Evolutionary conservation across 805 yeast genomes (phyloP), one percentile per base, ranked within the genome.

Genomic region (Barnettozyma siamensis): DNA sequence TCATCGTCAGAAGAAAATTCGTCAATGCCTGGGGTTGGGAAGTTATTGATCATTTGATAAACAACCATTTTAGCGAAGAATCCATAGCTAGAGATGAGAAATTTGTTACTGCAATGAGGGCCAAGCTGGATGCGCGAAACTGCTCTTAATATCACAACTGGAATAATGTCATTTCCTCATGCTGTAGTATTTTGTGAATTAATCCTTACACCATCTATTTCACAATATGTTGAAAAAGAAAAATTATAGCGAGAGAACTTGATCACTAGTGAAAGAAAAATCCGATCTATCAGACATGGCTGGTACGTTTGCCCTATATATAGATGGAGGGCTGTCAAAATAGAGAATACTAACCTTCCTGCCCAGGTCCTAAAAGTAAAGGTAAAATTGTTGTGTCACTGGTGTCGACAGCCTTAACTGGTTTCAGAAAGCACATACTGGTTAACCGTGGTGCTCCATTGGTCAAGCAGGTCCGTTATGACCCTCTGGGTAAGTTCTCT

Each of bases 1-100:
- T 93, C 23, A 72, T 87, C 21, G 98, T 91, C 1, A 69, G 99
- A 47, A 71, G 99, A 50, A 66, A 86, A 46, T 93, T 86, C 67
- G 82, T 94, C 6, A 91, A 91, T 63, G 93, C 96, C 0, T 89
- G 83, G 63, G 99, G 99, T 2, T 88, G 96, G 93, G 87, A 85
- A 1, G 95, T 88, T 0, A 70, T 91, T n/a, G 83, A 81, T 33
- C 96, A 91, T 60, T 54, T 89, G 49, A 85, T 83, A 1, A 67
- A 74, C 13, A 73, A 76, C 41, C 72, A 68, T 49, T 67, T 68
- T 43, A 65, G 65, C 11, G 35, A 29, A 5, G 53, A 36, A 11
- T 42, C 46, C 1, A 26, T 43, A n/a, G 18, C 15, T 6, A 33
- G 33, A 16, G 46, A 38, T 15, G 39, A 39, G 15, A 33, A 20